A percentile compares a stretch with the other conserved stretches of the same genome.
Evolutionary conservation across 192 early-diverging fungal species (phyloP).

Genomic region (Blastocladiella britannica): DNA sequence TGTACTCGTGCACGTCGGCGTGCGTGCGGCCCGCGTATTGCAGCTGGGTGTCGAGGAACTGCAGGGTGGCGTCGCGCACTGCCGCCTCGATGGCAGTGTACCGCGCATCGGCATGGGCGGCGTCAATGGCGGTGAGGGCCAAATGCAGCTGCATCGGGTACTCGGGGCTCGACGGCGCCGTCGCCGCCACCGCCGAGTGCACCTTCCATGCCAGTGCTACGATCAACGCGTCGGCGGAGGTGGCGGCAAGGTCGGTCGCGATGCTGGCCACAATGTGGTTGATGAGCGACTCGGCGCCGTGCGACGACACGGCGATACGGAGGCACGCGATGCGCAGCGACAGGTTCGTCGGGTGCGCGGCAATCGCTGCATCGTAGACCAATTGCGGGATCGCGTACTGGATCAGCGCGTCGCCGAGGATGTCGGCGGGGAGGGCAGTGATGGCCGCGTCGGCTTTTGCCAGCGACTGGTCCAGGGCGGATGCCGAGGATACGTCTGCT

Average conservation of each 20-base stretch:
- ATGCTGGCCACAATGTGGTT: neutral
- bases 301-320: neutral
- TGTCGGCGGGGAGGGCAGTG: too few relatives aligned
- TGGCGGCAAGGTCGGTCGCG: neutral
- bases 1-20: neutral
- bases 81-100: too few relatives aligned
- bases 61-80: neutral
- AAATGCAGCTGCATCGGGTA: neutral
- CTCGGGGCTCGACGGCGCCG: neutral
- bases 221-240: neutral
- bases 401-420: neutral
- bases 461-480: neutral
- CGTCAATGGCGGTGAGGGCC: neutral
- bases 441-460: neutral
- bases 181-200: neutral
- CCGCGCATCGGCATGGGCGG: neutral
- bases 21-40: neutral
- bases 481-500: too few relatives aligned
- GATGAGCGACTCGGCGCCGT: neutral
- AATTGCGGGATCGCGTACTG: neutral
- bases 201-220: neutral
- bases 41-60: neutral
- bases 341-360: neutral
- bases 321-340: neutral
- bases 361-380: neutral